phyloP scores from a whole-genome alignment of 139 green algal genomes.

The Picochlorum costavermella region DNA sequence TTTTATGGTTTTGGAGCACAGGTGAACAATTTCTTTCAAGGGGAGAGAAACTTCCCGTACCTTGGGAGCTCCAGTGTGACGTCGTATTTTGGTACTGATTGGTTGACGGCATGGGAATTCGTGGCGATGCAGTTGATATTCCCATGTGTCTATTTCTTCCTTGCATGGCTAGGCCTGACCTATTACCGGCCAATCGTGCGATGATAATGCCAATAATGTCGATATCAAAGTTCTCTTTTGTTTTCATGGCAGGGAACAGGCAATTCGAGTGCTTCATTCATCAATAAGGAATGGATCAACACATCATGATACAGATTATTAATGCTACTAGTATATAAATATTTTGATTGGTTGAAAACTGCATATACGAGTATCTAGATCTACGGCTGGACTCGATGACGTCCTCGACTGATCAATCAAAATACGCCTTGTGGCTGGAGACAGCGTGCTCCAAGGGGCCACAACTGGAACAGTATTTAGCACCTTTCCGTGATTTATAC shows the following conservation, averaged over 20 bases:
- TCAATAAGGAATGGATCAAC: too few species aligned
- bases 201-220: not conserved
- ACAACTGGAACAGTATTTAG: conserved; percentile 38
- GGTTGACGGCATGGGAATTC: conserved; percentile 5
- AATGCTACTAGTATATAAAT: too few species aligned
- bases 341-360: too few species aligned
- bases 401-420: not conserved
- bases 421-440: not conserved
- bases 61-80: conserved; percentile 2
- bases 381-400: not conserved
- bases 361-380: too few species aligned
- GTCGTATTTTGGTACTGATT: conserved; percentile 8
- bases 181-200: conserved; percentile 3
- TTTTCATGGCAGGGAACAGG: not conserved
- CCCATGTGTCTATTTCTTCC: conserved; percentile 4
- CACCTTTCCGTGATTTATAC: conserved; percentile 65
- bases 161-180: not conserved
- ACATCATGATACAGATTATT: too few species aligned
- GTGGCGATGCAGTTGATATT: conserved; percentile 15
- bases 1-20: conserved; percentile 7
- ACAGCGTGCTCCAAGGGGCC: conserved; percentile 27
- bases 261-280: not conserved
- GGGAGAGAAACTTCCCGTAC: conserved; percentile 5
- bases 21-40: conserved; percentile 8
- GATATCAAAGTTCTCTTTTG: not conserved